Conservation (phyloP, 306 rosid genomes). For the Vigna unguiculata region DNA sequence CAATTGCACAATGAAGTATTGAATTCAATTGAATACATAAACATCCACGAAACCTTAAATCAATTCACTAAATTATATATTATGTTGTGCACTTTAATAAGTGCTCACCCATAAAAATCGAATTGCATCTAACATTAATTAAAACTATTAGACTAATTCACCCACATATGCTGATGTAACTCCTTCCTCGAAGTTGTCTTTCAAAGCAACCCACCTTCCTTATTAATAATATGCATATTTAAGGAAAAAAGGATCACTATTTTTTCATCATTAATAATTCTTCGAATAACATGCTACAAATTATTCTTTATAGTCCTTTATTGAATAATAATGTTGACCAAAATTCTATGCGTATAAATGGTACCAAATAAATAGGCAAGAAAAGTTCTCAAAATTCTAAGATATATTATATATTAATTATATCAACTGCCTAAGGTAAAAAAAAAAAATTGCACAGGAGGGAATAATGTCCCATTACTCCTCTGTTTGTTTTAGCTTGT, state of each 20-base stretch:
- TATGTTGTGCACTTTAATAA: too few species aligned
- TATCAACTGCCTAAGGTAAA: constrained; percentile 9
- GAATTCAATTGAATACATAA: too few species aligned
- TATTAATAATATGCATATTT: constrained; percentile 68
- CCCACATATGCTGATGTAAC: constrained; percentile 86
- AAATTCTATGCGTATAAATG: not conserved
- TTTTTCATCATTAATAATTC: not conserved
- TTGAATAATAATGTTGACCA: constrained; percentile 3
- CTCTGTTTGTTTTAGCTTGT: constrained; percentile 88
- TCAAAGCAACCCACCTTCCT: constrained; percentile 72
- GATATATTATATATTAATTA: not conserved
- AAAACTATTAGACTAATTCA: too few species aligned
- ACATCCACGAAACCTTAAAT: too few species aligned
- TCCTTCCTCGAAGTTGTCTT: constrained; percentile 86
- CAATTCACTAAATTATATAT: too few species aligned
- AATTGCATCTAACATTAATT: too few species aligned
- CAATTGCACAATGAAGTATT: too few species aligned
- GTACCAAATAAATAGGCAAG: not conserved
- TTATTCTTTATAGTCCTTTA: constrained; percentile 10
- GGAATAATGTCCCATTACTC: constrained; percentile 54
- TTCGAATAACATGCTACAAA: constrained; percentile 9
- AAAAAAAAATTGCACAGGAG: not conserved
- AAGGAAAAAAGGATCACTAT: constrained; percentile 14
- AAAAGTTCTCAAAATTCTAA: constrained; percentile 18
- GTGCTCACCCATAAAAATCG: too few species aligned